A percentile compares a stretch with the other conserved stretches of the same genome.
Evolutionary conservation across 2,329 filamentous ascomycete species (phyloP).

Genomic region (Elsinoe australis): DNA sequence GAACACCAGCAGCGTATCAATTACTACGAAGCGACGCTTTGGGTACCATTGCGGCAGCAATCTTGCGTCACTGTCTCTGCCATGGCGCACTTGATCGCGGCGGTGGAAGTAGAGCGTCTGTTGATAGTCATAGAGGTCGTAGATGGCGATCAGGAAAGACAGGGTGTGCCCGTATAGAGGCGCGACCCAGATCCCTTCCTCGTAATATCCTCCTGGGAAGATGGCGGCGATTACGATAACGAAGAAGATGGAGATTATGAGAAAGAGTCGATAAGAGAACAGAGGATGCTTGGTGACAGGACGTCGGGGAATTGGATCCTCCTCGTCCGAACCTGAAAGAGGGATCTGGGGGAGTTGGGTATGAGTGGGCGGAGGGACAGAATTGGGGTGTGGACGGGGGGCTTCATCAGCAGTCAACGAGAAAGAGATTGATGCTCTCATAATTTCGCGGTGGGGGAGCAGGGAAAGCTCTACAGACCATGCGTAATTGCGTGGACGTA

Average conservation of each 20-base stretch:
- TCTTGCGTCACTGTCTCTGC: background rate
- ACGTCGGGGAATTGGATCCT: background rate
- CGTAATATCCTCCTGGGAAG: background rate
- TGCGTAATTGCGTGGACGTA: background rate
- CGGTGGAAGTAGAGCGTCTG: too few species aligned
- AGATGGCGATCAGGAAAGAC: background rate
- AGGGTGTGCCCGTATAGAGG: background rate
- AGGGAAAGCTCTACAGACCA: background rate
- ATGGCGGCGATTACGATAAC: background rate
- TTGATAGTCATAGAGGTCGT: too few species aligned
- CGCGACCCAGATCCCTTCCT: background rate
- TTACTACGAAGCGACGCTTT: background rate
- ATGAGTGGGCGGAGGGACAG: too few species aligned
- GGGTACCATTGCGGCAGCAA: background rate
- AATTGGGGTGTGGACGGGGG: too few species aligned
- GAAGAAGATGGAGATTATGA: background rate
- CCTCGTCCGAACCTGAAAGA: background rate
- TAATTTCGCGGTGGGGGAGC: background rate
- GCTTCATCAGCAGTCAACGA: background rate
- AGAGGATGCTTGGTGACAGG: background rate
- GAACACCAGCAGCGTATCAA: background rate
- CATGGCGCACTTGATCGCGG: background rate
- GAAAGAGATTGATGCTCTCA: conserved; percentile 1
- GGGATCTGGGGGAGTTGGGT: too few species aligned
- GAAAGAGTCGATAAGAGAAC: background rate